Evolutionary conservation across 176 grass and related monocot species (phyloP), one percentile per base, ranked within the genome.

Genomic region (Neostapfia colusana): DNA sequence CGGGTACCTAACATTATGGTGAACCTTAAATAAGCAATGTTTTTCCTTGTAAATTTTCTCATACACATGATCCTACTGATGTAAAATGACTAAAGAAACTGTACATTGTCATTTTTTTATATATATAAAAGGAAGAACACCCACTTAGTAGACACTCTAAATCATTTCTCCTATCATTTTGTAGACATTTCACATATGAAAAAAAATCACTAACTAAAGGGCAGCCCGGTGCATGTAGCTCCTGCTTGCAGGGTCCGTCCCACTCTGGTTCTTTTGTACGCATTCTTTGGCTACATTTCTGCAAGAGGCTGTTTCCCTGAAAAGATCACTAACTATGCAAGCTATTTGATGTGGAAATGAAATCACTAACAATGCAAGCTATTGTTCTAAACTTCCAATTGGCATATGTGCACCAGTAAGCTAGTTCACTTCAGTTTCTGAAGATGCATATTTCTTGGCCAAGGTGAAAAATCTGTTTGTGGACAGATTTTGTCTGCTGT

Each of bases 1-100:
- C 42, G 23, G 6, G 64, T 75, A 75, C 57, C 70, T 37, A 74
- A 74, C 8, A 55, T 56, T 6, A 67, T 75, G 44, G 63, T 74
- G 51, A 65, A 21, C 15, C 43, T 78, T 71, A 72, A 38, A 28
- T 42, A 70, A 70, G 60, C 60, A 61, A 64, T 16, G 11, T 72
- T 37, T 42, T 65, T 37, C 10, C n/a, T 38, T 70, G 8, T 55
- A 38, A 70, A 31, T 57, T 64, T 63, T 2, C 63, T 64, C 38
- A 56, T 55, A 44, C 11, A 46, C 8, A 55, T 74, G 16, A 2
- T 75, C 9, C 28, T 45, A 31, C 2, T 44, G 9, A 46, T 79
- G 46, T 18, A 53, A 64, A 53, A 63, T 64, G 46, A 9, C 21
- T 55, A 13, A 48, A 3, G 11, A 69, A 68, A 75, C 28, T 75